Base-by-base conservation (phyloP, 2,329 filamentous ascomycete species). In the Huntiella moniliformis region DNA sequence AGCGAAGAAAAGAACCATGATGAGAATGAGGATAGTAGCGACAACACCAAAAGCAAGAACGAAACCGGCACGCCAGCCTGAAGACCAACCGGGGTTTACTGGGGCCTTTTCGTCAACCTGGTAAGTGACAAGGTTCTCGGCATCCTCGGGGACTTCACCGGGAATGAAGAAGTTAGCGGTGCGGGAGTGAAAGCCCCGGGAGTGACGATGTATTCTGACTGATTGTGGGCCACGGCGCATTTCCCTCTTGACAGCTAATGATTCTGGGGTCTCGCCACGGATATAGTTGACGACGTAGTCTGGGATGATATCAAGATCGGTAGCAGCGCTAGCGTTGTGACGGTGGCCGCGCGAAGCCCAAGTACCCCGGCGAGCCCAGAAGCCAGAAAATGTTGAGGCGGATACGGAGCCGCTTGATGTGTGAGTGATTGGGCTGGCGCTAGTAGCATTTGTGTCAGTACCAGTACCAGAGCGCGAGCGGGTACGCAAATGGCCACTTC, bases 241-340 rank as follows among this genome's bases (percentile, higher is more conserved):
- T 48, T 61, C 59, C 50, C 64, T 63, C 52, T 66, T 64, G 47
- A 59, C 58, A 4, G 68, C 68, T 15, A 73, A 53, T 28, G 63
- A 65, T 55, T 72, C 68, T 11, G 70, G 68, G 2, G 69, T 73
- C 56, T 73, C 70, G 39, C 69, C 69, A 36, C 68, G 64, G 50
- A 73, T 61, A 54, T 67, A 73, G 55, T 71, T 67, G 51, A 70
- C 61, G 36, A 73, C 65, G 52, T 73, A 73, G 56, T 73, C 70
- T 6, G 70, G 70, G 12, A 73, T 63, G 31, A 72, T 61, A 45
- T 66, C 63, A 46, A 59, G 60, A 47, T 65, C 61, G 22, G 65
- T 58, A 17, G 57, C 51, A 45, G 53, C 57, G 13, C 56, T 57
- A 17, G 57, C 38, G 33, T 42, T 48, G 40, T 49, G 46, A 11